A percentile compares a stretch with the other conserved stretches of the same genome.
These are phyloP conservation scores for Entomortierella chlamydospora DNA, from an alignment of 192 early-diverging fungal genomes.

Conservation along the genomic window DNA sequence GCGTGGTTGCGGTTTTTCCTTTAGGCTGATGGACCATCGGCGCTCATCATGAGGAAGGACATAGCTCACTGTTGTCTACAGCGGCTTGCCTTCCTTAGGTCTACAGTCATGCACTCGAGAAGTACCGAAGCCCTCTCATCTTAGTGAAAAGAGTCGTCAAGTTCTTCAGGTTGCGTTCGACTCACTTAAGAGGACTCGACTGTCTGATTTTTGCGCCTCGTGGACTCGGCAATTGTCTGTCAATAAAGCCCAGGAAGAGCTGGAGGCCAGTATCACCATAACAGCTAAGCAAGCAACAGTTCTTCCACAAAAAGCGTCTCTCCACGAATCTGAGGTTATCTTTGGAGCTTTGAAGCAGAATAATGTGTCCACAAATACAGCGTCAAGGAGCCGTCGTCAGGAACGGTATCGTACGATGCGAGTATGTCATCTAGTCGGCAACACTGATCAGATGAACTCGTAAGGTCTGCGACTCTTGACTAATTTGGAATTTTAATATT, in stretches of 20 bases:
- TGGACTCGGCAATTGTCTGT: too few species aligned
- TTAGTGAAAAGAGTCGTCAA: slow-evolving; percentile 2
- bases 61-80: slow-evolving; percentile 42
- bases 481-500: too few species aligned
- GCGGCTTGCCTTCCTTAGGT: slow-evolving; percentile 35
- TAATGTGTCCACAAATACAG: too few species aligned
- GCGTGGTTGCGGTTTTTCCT: slow-evolving; percentile 8
- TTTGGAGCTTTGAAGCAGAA: slow-evolving; percentile 17
- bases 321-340: slow-evolving; percentile 18
- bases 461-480: too few species aligned
- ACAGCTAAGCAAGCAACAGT: slow-evolving; percentile 19
- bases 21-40: background rate
- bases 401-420: too few species aligned
- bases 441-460: too few species aligned
- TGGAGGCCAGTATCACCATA: slow-evolving; percentile 8
- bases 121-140: slow-evolving; percentile 1
- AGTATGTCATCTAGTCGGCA: too few species aligned
- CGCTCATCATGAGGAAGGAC: slow-evolving; percentile 14
- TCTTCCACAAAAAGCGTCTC: slow-evolving; percentile 25
- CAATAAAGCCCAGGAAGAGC: slow-evolving; percentile 17
- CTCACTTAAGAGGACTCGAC: background rate
- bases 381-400: too few species aligned
- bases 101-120: slow-evolving; percentile 14
- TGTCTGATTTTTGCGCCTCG: background rate
- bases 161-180: background rate